Percentiles rank a stretch among this genome's conserved stretches.
phyloP scores from a whole-genome alignment of 495 filamentous ascomycete species.

The Trichocladium uniseriatum region DNA sequence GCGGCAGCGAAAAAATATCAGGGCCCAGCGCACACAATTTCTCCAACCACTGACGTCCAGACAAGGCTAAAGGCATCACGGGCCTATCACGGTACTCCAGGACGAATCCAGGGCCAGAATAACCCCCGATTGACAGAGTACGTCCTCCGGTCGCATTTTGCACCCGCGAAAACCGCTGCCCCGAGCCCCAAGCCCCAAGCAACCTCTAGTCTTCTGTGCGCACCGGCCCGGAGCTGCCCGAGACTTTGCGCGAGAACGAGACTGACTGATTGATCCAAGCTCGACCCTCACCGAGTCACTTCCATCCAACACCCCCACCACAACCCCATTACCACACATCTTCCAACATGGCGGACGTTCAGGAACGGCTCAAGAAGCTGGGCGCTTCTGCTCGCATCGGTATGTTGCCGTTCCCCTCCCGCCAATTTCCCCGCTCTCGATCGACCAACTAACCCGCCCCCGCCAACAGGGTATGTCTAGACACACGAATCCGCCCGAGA shows the following conservation, averaged over 20 bases:
- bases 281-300: slow-evolving; percentile 19
- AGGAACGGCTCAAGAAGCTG: slow-evolving; percentile 67
- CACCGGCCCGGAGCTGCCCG: slow-evolving; percentile 6
- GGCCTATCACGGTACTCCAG: slow-evolving; percentile 19
- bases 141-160: slow-evolving; percentile 7
- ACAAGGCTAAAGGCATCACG: slow-evolving; percentile 21
- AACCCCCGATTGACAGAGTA: slow-evolving; percentile 19
- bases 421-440: slow-evolving; percentile 3
- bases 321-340: slow-evolving; percentile 8
- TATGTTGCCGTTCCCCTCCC: slow-evolving; percentile 38
- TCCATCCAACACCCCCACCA: slow-evolving; percentile 14
- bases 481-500: slow-evolving; percentile 4
- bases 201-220: background rate
- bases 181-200: background rate
- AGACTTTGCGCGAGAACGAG: too few species aligned
- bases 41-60: slow-evolving; percentile 26
- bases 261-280: slow-evolving; percentile 16
- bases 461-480: slow-evolving; percentile 20
- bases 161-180: background rate
- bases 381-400: slow-evolving; percentile 68
- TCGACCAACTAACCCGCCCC: slow-evolving; percentile 15
- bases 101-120: slow-evolving; percentile 12
- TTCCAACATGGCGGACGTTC: slow-evolving; percentile 54
- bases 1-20: slow-evolving; percentile 29
- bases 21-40: slow-evolving; percentile 31